These are phyloP conservation scores for Astrothelium subdiscretum DNA, from an alignment of 495 filamentous ascomycete genomes.

Conservation along the genomic window DNA sequence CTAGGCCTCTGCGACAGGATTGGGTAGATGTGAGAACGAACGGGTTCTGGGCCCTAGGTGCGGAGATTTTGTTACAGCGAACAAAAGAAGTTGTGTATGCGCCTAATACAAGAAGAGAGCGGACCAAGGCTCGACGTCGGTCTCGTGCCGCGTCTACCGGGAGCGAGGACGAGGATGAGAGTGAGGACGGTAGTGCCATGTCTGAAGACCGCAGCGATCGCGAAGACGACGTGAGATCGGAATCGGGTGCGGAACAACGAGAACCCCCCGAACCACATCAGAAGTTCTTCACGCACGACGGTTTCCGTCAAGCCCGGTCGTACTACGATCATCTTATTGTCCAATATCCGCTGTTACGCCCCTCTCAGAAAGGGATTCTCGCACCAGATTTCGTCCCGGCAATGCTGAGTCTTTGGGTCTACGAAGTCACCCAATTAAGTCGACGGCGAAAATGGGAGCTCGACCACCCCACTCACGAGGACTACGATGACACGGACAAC, in stretches of 20 bases:
- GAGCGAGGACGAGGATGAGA: not conserved
- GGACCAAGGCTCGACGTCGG: not conserved
- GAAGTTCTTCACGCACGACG: conserved; percentile 35
- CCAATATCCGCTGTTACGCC: conserved; percentile 42
- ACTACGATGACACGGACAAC: conserved; percentile 3
- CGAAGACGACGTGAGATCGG: not conserved
- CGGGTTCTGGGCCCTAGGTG: conserved; percentile 57
- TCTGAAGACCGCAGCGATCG: not conserved
- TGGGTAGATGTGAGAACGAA: conserved; percentile 45
- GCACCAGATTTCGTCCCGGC: conserved; percentile 51
- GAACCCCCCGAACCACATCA: not conserved
- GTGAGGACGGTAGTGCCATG: not conserved
- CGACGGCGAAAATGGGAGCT: conserved; percentile 5
- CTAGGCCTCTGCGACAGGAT: conserved; percentile 37
- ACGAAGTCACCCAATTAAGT: conserved; percentile 37
- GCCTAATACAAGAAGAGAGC: conserved; percentile 1
- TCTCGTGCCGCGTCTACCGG: not conserved
- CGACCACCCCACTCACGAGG: too few relatives aligned
- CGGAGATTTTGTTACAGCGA: conserved; percentile 50
- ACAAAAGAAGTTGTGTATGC: conserved; percentile 18
- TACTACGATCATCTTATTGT: conserved; percentile 60
- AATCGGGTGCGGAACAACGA: not conserved
- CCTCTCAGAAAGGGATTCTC: conserved; percentile 21
- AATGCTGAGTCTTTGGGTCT: conserved; percentile 59
- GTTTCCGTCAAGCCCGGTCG: conserved; percentile 44